A percentile compares a stretch with the other conserved stretches of the same genome.
Evolutionary conservation across 2,329 filamentous ascomycete genomes (phyloP).

Genomic region (Chaetomium globosum): DNA sequence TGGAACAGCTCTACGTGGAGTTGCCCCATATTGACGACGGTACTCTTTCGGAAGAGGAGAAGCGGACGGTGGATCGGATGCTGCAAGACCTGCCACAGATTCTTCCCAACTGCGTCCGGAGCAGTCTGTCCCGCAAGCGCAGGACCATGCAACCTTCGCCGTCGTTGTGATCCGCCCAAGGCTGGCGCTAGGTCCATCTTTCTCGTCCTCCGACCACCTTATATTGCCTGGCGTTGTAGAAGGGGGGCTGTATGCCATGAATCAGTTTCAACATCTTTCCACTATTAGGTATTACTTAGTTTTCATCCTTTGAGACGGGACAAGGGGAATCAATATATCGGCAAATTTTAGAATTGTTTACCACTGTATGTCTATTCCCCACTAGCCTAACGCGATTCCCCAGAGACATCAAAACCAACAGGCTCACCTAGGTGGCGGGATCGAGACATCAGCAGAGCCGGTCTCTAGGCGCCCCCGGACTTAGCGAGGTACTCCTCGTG

Average conservation of each 20-base stretch:
- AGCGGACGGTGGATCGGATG: background rate
- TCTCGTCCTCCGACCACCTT: too few relatives aligned
- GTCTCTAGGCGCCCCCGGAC: conserved; percentile 35
- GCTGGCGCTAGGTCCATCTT: too few relatives aligned
- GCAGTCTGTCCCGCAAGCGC: background rate
- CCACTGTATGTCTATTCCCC: background rate
- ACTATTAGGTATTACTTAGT: too few relatives aligned
- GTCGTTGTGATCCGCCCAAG: background rate
- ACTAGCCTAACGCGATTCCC: too few relatives aligned
- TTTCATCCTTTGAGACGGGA: too few relatives aligned
- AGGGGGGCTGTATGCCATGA: too few relatives aligned
- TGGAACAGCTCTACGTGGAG: background rate
- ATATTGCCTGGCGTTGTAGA: too few relatives aligned
- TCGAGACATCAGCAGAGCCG: background rate
- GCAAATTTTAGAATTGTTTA: background rate
- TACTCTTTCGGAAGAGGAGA: background rate
- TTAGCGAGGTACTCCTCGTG: conserved; percentile 64
- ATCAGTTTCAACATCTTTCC: too few relatives aligned
- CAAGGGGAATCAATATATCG: too few relatives aligned
- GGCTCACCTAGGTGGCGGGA: background rate
- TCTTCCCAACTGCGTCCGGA: background rate
- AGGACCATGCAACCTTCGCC: background rate
- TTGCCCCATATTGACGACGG: background rate
- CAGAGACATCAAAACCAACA: background rate
- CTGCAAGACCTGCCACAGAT: background rate